Conservation (phyloP, 345 rosid species). For the Salix purpurea region DNA sequence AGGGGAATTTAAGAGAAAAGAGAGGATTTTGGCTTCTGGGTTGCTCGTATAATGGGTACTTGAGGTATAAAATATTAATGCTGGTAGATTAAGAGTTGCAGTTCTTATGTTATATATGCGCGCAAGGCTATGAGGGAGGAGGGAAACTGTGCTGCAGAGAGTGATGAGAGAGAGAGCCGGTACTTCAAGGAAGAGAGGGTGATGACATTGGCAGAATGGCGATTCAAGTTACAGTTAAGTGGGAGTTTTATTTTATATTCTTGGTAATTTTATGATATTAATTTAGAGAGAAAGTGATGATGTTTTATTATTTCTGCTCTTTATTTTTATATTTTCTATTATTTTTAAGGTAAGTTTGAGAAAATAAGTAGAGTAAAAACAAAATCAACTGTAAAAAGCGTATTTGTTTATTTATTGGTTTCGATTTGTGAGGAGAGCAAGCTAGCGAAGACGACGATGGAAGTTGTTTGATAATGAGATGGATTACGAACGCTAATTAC, state of each 20-base stretch:
- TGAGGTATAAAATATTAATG: not conserved
- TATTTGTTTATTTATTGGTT: too few relatives aligned
- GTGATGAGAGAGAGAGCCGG: not conserved
- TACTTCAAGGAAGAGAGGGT: constrained; percentile 9
- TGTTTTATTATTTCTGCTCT: too few relatives aligned
- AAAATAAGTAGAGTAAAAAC: too few relatives aligned
- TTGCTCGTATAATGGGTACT: not conserved
- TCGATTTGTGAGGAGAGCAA: not conserved
- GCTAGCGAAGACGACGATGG: not conserved
- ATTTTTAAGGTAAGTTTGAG: too few relatives aligned
- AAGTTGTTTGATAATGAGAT: not conserved
- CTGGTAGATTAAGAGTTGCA: not conserved
- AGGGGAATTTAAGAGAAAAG: not conserved
- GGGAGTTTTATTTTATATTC: not conserved
- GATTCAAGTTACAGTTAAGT: constrained; percentile 19
- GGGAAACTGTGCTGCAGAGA: constrained; percentile 1
- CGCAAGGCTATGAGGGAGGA: constrained; percentile 7
- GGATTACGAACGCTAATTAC: too few relatives aligned
- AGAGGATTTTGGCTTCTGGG: not conserved
- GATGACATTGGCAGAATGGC: constrained; percentile 25
- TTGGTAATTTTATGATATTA: not conserved
- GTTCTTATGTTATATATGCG: not conserved
- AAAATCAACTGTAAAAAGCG: too few relatives aligned
- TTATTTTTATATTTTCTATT: too few relatives aligned
- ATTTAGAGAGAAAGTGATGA: too few relatives aligned